Evolutionary conservation across 176 grass and related monocot species (phyloP), one percentile per base, ranked within the genome.

Genomic region (Bromus sterilis): DNA sequence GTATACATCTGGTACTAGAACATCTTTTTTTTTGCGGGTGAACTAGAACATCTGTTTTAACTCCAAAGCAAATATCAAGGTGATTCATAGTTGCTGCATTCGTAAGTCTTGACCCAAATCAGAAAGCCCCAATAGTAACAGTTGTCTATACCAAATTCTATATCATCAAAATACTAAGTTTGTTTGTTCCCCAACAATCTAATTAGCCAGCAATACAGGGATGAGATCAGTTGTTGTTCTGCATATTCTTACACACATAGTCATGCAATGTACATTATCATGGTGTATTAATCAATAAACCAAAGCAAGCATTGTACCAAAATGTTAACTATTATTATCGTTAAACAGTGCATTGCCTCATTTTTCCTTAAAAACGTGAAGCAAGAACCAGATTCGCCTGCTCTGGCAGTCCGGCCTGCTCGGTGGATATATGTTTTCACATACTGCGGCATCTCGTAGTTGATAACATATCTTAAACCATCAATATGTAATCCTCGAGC

Each of bases 401-500:
- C 94, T 34, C 89, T 87, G 31, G 94, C 94, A 66, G 94, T 94
- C 24, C 89, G 85, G 41, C 94, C 94, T 35, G 94, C 94, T 85
- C 87, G 87, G 78, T 97, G 94, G 43, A 91, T 84, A 31, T 90
- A 94, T 48, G 94, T 88, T 84, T 92, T 94, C 23, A 92, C 82
- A 90, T 89, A 97, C 9, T 85, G 66, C 18, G 91, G 89, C 87
- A 94, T 90, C 74, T 97, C 87, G 84, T 94, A 94, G 82, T 92
- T 92, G 69, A 97, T 92, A 24, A 94, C 91, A 82, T 90, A 91
- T 89, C 64, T 97, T 79, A 93, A 85, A 42, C 86, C 91, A 87
- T 91, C 91, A 43, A 93, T 90, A 82, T 94, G 91, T 88, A 97
- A 94, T 86, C 94, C 94, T 67, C 94, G 84, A 58, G 94, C 92